Percentiles rank a stretch among this genome's conserved stretches.
Conservation (phyloP, 2,329 filamentous ascomycete genomes). For the Botrytis medusae region DNA sequence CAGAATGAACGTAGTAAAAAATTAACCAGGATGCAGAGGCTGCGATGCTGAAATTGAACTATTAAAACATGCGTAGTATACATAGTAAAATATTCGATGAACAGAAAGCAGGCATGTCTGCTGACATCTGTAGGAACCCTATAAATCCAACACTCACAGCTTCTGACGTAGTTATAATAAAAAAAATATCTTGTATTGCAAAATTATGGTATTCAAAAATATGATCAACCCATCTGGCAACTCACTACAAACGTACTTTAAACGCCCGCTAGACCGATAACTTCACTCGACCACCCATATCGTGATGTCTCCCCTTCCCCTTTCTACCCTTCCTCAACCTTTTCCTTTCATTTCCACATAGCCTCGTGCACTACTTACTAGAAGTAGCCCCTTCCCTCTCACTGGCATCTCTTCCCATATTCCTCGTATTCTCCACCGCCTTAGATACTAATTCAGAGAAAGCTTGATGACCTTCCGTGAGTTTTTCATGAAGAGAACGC, state of each 20-base stretch:
- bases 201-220: slow-evolving; percentile 8
- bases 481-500: slow-evolving; percentile 19
- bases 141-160: background rate
- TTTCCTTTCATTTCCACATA: slow-evolving; percentile 29
- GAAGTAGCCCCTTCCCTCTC: slow-evolving; percentile 10
- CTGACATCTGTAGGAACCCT: background rate
- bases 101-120: background rate
- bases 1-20: background rate
- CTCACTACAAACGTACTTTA: background rate
- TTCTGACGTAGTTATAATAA: background rate
- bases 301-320: background rate
- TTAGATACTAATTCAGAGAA: slow-evolving; percentile 35
- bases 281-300: background rate
- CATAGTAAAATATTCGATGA: background rate
- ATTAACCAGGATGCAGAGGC: background rate
- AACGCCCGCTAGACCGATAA: background rate
- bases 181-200: background rate
- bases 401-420: slow-evolving; percentile 12
- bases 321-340: slow-evolving; percentile 8
- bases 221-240: background rate
- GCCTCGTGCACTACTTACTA: slow-evolving; percentile 28
- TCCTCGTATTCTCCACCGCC: slow-evolving; percentile 32
- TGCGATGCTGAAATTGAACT: background rate
- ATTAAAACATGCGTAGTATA: background rate
- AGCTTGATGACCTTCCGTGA: slow-evolving; percentile 20